Evolutionary conservation across 441 rosid genomes (phyloP).

Genomic region (Gossypium schwendimanii): DNA sequence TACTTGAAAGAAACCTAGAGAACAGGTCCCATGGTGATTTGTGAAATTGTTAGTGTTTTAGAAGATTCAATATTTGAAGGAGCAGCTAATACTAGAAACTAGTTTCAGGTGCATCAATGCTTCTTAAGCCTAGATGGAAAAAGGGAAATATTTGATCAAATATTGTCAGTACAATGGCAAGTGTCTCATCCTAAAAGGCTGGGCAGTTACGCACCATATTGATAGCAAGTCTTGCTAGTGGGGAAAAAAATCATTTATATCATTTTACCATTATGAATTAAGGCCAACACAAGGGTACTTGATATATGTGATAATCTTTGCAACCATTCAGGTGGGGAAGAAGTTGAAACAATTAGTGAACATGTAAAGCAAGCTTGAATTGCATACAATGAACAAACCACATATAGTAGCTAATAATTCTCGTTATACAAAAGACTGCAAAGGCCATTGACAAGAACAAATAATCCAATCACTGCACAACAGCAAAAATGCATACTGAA

Average conservation of each 20-base stretch:
- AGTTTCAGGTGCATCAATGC: not conserved
- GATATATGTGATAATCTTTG: not conserved
- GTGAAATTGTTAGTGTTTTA: not conserved
- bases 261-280: not conserved
- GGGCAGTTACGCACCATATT: not conserved
- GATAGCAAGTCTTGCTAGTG: not conserved
- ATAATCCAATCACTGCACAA: not conserved
- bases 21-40: not conserved
- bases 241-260: not conserved
- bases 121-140: not conserved
- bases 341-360: not conserved
- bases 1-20: not conserved
- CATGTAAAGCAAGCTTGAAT: not conserved
- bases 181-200: not conserved
- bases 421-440: not conserved
- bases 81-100: not conserved
- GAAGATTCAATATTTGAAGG: conserved; percentile 1
- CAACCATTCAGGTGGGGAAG: not conserved
- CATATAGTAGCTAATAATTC: not conserved
- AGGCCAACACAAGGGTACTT: not conserved
- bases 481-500: not conserved
- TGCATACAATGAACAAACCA: not conserved
- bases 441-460: not conserved
- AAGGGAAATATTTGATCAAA: not conserved
- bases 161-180: not conserved